These are phyloP conservation scores for Fusarium acutatum DNA, from an alignment of 2,329 filamentous ascomycete genomes.

Conservation along the genomic window DNA sequence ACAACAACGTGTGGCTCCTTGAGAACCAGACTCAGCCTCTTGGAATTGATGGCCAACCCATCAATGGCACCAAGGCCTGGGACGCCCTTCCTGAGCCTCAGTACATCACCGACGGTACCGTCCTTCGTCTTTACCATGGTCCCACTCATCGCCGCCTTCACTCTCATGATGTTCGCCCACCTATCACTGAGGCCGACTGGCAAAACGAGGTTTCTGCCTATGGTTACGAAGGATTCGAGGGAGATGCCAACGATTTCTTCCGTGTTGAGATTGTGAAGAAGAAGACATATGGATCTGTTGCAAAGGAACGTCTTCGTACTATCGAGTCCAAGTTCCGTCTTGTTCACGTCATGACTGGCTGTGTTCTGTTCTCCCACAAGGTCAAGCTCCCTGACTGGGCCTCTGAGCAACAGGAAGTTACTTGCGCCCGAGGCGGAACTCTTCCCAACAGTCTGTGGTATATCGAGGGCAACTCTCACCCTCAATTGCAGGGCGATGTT, in stretches of 20 bases:
- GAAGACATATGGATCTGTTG: slow-evolving; percentile 78
- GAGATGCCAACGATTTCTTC: slow-evolving; percentile 97
- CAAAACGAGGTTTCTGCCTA: slow-evolving; percentile 97
- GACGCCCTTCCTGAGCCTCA: slow-evolving; percentile 72
- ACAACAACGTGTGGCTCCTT: slow-evolving; percentile 93
- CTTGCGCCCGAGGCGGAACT: slow-evolving; percentile 89
- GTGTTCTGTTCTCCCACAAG: slow-evolving; percentile 96
- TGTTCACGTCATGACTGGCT: slow-evolving; percentile 96
- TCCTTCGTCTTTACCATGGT: slow-evolving; percentile 84
- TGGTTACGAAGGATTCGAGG: slow-evolving; percentile 95
- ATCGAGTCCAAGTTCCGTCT: slow-evolving; percentile 98
- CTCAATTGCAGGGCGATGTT: slow-evolving; percentile 74
- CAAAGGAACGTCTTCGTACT: slow-evolving; percentile 87
- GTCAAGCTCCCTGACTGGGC: slow-evolving; percentile 99
- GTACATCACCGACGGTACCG: slow-evolving; percentile 80
- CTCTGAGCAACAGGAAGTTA: slow-evolving; percentile 99
- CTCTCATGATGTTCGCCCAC: slow-evolving; percentile 91
- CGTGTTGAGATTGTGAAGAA: slow-evolving; percentile 93
- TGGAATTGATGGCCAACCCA: slow-evolving; percentile 75
- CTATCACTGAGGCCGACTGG: slow-evolving; percentile 89
- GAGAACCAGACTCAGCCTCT: slow-evolving; percentile 97
- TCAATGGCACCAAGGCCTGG: slow-evolving; percentile 87
- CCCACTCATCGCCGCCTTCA: slow-evolving; percentile 89
- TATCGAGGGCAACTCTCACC: slow-evolving; percentile 89
- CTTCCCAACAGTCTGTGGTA: slow-evolving; percentile 98